Evolutionary conservation across 2,329 filamentous ascomycete genomes (phyloP).

Genomic region (Aspergillus sojae): DNA sequence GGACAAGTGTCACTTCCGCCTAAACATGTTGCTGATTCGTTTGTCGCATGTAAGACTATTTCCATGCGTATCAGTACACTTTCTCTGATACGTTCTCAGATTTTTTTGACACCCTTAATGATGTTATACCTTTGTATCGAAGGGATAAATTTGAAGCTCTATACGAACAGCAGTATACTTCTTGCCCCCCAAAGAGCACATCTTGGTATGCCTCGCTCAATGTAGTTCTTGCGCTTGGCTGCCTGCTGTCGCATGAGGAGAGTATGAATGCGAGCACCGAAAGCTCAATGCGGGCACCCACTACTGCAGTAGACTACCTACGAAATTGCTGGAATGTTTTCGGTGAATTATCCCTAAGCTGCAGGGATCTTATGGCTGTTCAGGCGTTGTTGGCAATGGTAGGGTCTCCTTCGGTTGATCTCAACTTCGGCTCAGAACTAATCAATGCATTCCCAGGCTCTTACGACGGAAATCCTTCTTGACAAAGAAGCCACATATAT

Average conservation of each 20-base stretch:
- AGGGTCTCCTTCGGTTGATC: not conserved
- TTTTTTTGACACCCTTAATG: not conserved
- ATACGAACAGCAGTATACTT: constrained; percentile 1
- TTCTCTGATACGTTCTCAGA: not conserved
- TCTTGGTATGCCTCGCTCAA: constrained; percentile 4
- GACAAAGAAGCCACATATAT: constrained; percentile 1
- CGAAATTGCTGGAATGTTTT: not conserved
- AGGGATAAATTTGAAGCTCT: not conserved
- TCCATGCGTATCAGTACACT: not conserved
- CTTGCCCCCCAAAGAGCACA: not conserved
- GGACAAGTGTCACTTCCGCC: not conserved
- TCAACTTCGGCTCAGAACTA: not conserved
- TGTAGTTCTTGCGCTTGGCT: not conserved
- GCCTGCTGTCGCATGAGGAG: not conserved
- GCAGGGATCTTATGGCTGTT: not conserved
- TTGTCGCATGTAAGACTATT: not conserved
- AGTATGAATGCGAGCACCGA: not conserved
- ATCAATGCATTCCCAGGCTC: not conserved
- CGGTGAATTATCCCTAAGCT: not conserved
- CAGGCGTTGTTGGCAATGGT: not conserved
- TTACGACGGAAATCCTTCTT: not conserved
- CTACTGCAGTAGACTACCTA: not conserved
- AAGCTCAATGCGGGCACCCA: not conserved
- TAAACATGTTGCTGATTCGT: not conserved
- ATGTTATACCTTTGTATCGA: not conserved